Base-by-base conservation (phyloP, 305 asterid species). In the Salvia sclarea region DNA sequence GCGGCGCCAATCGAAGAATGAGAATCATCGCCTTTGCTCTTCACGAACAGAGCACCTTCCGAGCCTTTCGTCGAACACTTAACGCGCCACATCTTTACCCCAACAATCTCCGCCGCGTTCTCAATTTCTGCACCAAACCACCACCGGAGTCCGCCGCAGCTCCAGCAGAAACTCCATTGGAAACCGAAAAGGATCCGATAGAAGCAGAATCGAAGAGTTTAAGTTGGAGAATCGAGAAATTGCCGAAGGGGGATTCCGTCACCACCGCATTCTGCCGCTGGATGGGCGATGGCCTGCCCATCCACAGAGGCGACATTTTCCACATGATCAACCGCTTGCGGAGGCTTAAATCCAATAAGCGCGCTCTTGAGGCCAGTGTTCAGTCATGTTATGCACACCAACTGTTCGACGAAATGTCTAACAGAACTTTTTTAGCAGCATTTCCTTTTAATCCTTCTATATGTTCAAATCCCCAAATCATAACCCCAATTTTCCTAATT, bases 261-360 rank as follows among this genome's bases (percentile, higher is more conserved):
- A 80, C 83, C 41, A 73, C 84, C 55, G 92, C 97, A 56, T 92
- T 93, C 80, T 96, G 78, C 74, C 70, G 91, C 76, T 93, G 97
- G 98, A 90, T 90, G 98, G 95, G 97, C 57, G 91, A 93, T 75
- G 98, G 98, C 24, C 73, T 87, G 10, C 96, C 97, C 54, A 65
- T 93, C 75, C 92, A 82, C 63, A 81, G 91, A 60, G 91, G 92
- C 71, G 86, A 93, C 8, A 78, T 90, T 68, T 90, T 88, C 67
- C 96, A 90, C 33, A 33, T 82, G 2, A 82, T 93, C 76, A 87
- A 86, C 75, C 96, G 97, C 61, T 75, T 93, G 74, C 89, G 97
- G 37, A 81, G 87, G 79, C 82, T 80, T 70, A 82, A 86, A 47
- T 71, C 89, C 64, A 80, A 75, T 35, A 88, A 80, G 61, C 83